These are phyloP conservation scores for Xerocomus potaroensis DNA, from an alignment of 768 basidiomycete species.

Conservation along the genomic window DNA sequence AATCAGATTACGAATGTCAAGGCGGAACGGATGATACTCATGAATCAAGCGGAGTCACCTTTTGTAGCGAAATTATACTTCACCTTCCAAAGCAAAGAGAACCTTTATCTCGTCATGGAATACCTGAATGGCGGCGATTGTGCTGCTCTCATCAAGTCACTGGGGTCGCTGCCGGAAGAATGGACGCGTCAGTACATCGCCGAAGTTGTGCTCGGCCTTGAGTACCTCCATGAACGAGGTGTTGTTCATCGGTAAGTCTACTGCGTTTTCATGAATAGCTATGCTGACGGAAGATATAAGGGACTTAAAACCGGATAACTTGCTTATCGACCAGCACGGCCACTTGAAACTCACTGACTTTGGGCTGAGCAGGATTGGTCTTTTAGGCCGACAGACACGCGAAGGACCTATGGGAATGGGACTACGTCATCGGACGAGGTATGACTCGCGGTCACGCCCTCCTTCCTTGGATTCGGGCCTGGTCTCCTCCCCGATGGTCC, in stretches of 20 bases:
- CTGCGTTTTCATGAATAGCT: not conserved
- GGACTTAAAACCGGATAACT: slow-evolving; percentile 96
- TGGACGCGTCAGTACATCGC: slow-evolving; percentile 97
- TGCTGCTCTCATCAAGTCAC: slow-evolving; percentile 91
- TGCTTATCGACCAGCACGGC: slow-evolving; percentile 94
- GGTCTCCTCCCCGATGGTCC: slow-evolving; percentile 70
- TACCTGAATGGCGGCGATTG: slow-evolving; percentile 98
- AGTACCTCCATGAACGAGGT: slow-evolving; percentile 93
- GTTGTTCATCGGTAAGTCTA: slow-evolving; percentile 88
- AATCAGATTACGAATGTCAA: slow-evolving; percentile 99
- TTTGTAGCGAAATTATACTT: slow-evolving; percentile 98
- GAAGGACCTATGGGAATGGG: slow-evolving; percentile 48
- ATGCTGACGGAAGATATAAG: slow-evolving; percentile 38
- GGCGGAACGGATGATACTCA: slow-evolving; percentile 98
- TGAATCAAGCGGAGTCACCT: slow-evolving; percentile 98
- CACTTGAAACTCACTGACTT: slow-evolving; percentile 99
- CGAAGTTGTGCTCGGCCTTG: slow-evolving; percentile 90
- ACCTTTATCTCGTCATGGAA: slow-evolving; percentile 98
- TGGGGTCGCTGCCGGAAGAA: slow-evolving; percentile 92
- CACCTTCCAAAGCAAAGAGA: slow-evolving; percentile 99
- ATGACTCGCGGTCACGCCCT: slow-evolving; percentile 70
- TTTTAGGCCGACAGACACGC: slow-evolving; percentile 93
- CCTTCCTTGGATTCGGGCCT: slow-evolving; percentile 80
- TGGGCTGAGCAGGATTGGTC: slow-evolving; percentile 92
- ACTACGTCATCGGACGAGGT: slow-evolving; percentile 49